These are phyloP conservation scores for Cladophialophora immunda DNA, from an alignment of 2,329 filamentous ascomycete species.

Conservation along the genomic window DNA sequence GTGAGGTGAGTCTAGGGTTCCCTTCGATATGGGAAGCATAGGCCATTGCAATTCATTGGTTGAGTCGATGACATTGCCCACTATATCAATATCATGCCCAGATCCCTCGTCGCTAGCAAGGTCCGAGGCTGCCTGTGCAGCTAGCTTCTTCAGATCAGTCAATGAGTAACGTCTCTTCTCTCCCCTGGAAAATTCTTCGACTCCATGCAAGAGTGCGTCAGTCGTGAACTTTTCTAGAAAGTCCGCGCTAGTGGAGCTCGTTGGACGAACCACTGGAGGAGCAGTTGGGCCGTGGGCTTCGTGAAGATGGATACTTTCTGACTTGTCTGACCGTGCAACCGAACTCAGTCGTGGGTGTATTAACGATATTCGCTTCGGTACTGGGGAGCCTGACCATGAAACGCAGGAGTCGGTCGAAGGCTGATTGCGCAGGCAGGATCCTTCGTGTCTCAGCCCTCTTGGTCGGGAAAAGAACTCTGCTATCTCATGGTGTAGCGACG, in stretches of 20 bases:
- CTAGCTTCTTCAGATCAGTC: slow-evolving; percentile 33
- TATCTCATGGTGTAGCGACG: slow-evolving; percentile 17
- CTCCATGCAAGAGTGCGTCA: slow-evolving; percentile 26
- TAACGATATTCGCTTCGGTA: neutral
- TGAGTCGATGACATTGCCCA: neutral
- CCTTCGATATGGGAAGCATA: neutral
- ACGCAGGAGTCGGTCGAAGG: slow-evolving; percentile 15
- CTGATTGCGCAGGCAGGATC: neutral
- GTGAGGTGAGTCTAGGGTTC: neutral
- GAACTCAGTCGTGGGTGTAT: neutral
- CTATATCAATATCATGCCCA: neutral
- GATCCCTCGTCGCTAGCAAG: neutral
- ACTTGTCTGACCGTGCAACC: neutral
- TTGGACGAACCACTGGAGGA: neutral
- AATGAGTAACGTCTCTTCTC: slow-evolving; percentile 28
- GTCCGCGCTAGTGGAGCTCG: slow-evolving; percentile 10
- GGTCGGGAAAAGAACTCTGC: slow-evolving; percentile 30
- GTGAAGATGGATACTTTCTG: neutral
- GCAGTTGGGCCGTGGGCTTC: neutral
- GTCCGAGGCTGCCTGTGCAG: neutral
- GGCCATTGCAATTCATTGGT: neutral
- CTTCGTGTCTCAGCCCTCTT: neutral
- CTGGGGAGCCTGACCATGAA: slow-evolving; percentile 27
- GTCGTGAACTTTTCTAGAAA: slow-evolving; percentile 23
- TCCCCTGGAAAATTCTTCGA: slow-evolving; percentile 16